Evolutionary conservation across 2,329 filamentous ascomycete species (phyloP), one percentile per base, ranked within the genome.

Genomic region (Nigrospora sphaerica): DNA sequence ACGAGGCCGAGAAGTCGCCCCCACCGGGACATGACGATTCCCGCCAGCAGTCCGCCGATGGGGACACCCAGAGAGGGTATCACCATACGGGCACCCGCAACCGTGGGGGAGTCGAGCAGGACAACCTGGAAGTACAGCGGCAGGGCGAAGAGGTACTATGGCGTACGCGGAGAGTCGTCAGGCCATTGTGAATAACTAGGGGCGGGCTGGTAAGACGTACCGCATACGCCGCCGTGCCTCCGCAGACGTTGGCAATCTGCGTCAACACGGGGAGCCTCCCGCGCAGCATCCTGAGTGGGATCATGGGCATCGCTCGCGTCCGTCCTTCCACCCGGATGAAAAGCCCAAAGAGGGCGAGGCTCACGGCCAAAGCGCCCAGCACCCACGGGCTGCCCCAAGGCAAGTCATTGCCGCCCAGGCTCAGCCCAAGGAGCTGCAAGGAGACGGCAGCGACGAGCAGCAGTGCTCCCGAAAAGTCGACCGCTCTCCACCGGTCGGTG

Each of bases 111-210:
- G 49, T 86, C 81, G 2, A 79, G 64, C 3, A 84, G 71, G 7
- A 86, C 80, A 0, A 79, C 79, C 54, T 86, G 82, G 58, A 86
- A 88, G 65, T 84, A 87, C 6, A 88, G 66, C 0, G 85, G 85
- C 0, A 84, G 73, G 56, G 84, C 83, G 65, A 88, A 87, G 14
- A 86, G 68, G 52, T 86, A 78, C 72, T 77, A 38, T 7, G 3
- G 31, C 16, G 16, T 14, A 14, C 16, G 16, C 34, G 9, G 34
- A 12, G 14, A 34, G 2, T 14, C 5, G 6, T 11, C 10, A 12
- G 12, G 12, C 28, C 14, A 5, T 16, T 14, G 6, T 16, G 11
- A 32, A 10, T 13, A 18, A 23, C 17, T 2, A 9, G n/a, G 28
- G 12, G 11, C 32, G 6, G 19, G 34, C 42, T 2, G 34, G 28